A percentile compares a stretch with the other conserved stretches of the same genome.
Evolutionary conservation across 495 filamentous ascomycete genomes (phyloP).

Genomic region (Lasiosphaeris hirsuta): DNA sequence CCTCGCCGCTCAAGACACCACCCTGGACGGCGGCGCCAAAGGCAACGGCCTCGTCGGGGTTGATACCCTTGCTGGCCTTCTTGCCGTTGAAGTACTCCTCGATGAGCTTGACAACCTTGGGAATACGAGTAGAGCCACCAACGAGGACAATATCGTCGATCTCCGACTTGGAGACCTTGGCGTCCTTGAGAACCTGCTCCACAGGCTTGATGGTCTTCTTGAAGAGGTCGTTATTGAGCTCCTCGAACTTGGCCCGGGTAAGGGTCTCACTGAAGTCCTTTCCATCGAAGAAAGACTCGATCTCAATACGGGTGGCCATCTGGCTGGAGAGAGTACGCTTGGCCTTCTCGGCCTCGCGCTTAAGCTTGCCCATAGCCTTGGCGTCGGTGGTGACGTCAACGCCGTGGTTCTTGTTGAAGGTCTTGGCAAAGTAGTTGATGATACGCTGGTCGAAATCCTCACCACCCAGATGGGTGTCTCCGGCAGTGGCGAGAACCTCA

Average conservation of each 20-base stretch:
- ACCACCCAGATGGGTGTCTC: conserved; percentile 99
- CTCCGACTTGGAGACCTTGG: conserved; percentile 84
- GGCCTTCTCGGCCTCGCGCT: conserved; percentile 99
- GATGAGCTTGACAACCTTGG: conserved; percentile 90
- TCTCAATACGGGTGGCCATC: conserved; percentile 97
- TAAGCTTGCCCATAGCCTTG: conserved; percentile 99
- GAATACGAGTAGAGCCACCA: conserved; percentile 93
- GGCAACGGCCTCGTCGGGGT: conserved; percentile 97
- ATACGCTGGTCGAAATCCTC: conserved; percentile 99
- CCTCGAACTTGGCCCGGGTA: conserved; percentile 98
- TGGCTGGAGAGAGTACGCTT: conserved; percentile 98
- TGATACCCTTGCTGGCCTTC: conserved; percentile 97
- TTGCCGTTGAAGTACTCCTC: conserved; percentile 95
- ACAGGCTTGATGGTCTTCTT: conserved; percentile 98
- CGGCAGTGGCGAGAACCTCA: conserved; percentile 95
- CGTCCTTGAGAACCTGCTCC: conserved; percentile 92
- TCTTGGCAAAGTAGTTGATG: conserved; percentile 96
- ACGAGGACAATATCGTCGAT: conserved; percentile 87
- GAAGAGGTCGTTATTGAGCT: conserved; percentile 97
- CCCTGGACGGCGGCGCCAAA: conserved; percentile 97
- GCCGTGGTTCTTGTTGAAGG: conserved; percentile 97
- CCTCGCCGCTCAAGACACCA: conserved; percentile 88
- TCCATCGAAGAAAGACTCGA: conserved; percentile 95
- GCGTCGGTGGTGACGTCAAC: conserved; percentile 90
- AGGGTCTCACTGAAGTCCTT: conserved; percentile 98